Base-by-base conservation (phyloP, 768 basidiomycete species). In the Lactarius sp. region DNA sequence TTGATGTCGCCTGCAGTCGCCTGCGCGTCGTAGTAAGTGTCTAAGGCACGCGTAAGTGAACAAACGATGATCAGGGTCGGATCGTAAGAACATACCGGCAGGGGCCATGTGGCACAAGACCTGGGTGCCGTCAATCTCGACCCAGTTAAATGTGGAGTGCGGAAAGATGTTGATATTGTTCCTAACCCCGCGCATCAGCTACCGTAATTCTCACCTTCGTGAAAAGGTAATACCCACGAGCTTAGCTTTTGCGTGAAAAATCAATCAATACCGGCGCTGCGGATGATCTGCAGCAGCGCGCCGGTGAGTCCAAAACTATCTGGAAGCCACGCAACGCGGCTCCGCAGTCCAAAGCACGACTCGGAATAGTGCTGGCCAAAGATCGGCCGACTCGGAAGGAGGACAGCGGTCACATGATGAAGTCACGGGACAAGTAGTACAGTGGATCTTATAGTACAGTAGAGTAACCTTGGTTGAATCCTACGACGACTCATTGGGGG, bases 201-300 rank as follows among this genome's bases (percentile, higher is more conserved):
- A 34, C 33, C 22, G 5, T 10, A 20, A 6, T 7, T 37, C 52
- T 31, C 37, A 31, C 54, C 57, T 49, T 58, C 13, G 16, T 3
- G 16, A 18, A 14, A 46, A 50, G 16, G 22, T 8, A 34, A 13
- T 50, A 22, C 82, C 62, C 67, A 88, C 93, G 94, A 96, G 5
- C 88, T 90, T 37, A 98, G 76, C 76, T 98, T 99, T 75, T 99
- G 96, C 0, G 96, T 98, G 75, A 98, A 98, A 80, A 99, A 99
- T 72, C 93, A 93, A 64, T 87, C 83, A 86, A 94, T 93, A 8
- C 90, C 94, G 67, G 77, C 74, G 52, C 69, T 62, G 37, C 94
- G 79, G 62, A 94, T 85, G 57, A 98, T 76, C 75, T 98, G 96
- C 3, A 97, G 97, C 52, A 93, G 80, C 14, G 94, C 90, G 9